phyloP scores from a whole-genome alignment of 805 yeast genomes.

The Lachancea mirantina region DNA sequence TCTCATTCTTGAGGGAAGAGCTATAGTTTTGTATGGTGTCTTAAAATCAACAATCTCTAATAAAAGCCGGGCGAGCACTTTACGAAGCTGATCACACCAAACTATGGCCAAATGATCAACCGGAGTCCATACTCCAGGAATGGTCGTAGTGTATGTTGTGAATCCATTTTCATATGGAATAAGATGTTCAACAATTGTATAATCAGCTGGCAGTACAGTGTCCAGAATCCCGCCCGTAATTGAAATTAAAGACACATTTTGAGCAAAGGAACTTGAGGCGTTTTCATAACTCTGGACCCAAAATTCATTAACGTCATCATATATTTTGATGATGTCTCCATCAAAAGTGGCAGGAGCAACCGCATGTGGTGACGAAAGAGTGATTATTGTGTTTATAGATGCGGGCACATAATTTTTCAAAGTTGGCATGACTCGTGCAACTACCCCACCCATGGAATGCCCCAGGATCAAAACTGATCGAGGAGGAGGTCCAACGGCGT shows the following conservation, averaged over 20 bases:
- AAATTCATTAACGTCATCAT: conserved; percentile 64
- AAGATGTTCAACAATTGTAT: conserved; percentile 63
- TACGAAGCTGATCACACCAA: conserved; percentile 88
- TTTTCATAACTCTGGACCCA: conserved; percentile 62
- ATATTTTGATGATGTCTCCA: conserved; percentile 72
- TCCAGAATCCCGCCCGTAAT: conserved; percentile 86
- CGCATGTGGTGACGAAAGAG: conserved; percentile 87
- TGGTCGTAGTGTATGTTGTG: conserved; percentile 75
- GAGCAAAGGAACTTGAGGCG: conserved; percentile 19
- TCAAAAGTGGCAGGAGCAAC: conserved; percentile 92
- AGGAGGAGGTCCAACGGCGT: conserved; percentile 34
- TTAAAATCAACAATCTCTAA: conserved; percentile 50
- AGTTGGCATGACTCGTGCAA: conserved; percentile 76
- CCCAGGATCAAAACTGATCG: conserved; percentile 72
- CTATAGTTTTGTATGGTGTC: conserved; percentile 42
- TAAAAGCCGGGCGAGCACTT: conserved; percentile 50
- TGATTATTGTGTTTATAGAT: conserved; percentile 76
- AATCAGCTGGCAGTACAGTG: conserved; percentile 80
- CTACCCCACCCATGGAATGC: conserved; percentile 98
- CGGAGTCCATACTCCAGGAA: conserved; percentile 89
- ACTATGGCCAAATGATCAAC: conserved; percentile 92
- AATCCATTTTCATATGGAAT: conserved; percentile 74
- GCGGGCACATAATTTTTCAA: conserved; percentile 64
- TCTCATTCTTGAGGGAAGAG: conserved; percentile 51
- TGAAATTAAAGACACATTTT: conserved; percentile 64